A percentile compares a stretch with the other conserved stretches of the same genome.
These are phyloP conservation scores for Eucalyptus curtisii DNA, from an alignment of 345 rosid genomes.

Conservation along the genomic window DNA sequence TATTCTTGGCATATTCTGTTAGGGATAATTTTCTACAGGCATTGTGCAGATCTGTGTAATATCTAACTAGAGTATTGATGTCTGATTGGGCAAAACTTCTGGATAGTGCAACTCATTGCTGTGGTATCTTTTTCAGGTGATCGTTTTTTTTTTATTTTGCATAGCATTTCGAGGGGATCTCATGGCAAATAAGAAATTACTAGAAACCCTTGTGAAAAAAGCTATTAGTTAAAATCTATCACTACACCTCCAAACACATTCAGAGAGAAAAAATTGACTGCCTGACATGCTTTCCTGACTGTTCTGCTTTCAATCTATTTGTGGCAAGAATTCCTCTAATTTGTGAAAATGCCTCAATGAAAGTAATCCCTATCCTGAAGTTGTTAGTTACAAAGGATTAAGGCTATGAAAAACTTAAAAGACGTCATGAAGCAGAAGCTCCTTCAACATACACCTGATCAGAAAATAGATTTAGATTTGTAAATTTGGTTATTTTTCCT, in stretches of 20 bases:
- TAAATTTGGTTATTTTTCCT: background rate
- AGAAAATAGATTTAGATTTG: background rate
- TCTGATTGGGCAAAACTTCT: background rate
- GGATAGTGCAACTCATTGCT: background rate
- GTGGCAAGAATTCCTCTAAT: background rate
- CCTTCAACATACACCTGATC: background rate
- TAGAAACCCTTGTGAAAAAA: background rate
- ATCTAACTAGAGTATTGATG: background rate
- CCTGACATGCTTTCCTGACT: background rate
- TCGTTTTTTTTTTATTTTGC: background rate
- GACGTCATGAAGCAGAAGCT: background rate
- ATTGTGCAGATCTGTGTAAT: background rate
- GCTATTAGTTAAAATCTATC: background rate
- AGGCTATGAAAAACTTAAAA: background rate
- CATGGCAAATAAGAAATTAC: background rate
- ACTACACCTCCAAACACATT: background rate
- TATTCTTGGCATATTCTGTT: background rate
- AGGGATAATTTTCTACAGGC: background rate
- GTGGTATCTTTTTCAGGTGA: background rate
- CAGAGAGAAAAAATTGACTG: background rate
- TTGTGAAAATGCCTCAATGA: background rate
- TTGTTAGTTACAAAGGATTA: background rate
- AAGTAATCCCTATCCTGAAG: background rate
- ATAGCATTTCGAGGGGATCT: background rate
- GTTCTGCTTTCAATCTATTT: background rate